A percentile compares a stretch with the other conserved stretches of the same genome.
Evolutionary conservation across 2,329 filamentous ascomycete genomes (phyloP).

Genomic region (Alternaria brassicae): DNA sequence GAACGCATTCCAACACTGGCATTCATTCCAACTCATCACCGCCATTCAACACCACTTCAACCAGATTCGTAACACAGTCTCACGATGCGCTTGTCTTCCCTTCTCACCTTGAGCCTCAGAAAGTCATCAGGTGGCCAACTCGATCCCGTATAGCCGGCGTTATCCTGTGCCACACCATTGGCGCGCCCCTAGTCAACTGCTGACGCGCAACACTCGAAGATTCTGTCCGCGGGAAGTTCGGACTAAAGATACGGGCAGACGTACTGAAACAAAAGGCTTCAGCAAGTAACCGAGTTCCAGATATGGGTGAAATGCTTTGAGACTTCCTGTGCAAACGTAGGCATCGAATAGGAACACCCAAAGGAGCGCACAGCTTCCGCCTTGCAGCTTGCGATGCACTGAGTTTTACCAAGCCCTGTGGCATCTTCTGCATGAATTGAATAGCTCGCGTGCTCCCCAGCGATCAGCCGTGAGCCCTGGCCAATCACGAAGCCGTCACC

Average conservation of each 20-base stretch:
- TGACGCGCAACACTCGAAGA: slow-evolving; percentile 9
- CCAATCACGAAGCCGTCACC: slow-evolving; percentile 29
- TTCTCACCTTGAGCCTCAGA: slow-evolving; percentile 23
- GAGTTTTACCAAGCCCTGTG: slow-evolving; percentile 25
- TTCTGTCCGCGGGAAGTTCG: background rate
- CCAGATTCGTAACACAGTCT: slow-evolving; percentile 4
- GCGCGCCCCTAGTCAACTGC: slow-evolving; percentile 11
- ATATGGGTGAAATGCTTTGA: background rate
- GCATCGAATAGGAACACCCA: slow-evolving; percentile 1
- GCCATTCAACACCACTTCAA: slow-evolving; percentile 6
- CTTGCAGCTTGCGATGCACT: slow-evolving; percentile 12
- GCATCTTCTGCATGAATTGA: slow-evolving; percentile 18
- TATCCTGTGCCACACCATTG: slow-evolving; percentile 23
- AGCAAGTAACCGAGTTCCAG: background rate
- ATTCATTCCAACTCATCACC: background rate
- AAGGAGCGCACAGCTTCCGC: slow-evolving; percentile 19
- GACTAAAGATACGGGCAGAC: background rate
- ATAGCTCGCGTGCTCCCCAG: slow-evolving; percentile 24
- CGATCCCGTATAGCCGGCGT: slow-evolving; percentile 23
- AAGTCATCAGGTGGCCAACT: slow-evolving; percentile 24
- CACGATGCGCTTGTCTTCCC: slow-evolving; percentile 2
- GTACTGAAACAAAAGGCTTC: background rate
- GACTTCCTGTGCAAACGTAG: background rate
- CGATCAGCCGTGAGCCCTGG: slow-evolving; percentile 17
- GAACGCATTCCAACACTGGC: background rate